Conservation (phyloP, 495 filamentous ascomycete genomes). For the Daldinia loculata region DNA sequence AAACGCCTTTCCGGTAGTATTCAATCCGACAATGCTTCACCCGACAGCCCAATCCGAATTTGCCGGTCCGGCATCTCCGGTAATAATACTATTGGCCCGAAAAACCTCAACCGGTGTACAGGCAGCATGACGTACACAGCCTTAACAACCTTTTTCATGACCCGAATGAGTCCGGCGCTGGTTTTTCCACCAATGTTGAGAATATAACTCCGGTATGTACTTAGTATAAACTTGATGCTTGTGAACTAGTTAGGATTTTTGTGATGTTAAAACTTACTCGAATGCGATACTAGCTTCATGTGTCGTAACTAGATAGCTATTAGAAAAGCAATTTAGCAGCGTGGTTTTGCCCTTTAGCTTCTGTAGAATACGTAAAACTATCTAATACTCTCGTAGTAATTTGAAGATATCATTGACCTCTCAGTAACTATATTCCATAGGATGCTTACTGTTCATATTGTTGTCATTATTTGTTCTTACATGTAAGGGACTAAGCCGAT, state of each 20-base stretch:
- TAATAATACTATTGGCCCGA: constrained; percentile 42
- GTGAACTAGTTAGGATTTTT: background rate
- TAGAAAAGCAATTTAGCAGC: too few species aligned
- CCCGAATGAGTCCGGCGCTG: background rate
- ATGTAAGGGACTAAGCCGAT: too few species aligned
- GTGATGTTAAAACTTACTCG: background rate
- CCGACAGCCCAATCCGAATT: constrained; percentile 37
- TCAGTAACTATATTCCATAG: background rate
- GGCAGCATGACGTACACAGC: constrained; percentile 13
- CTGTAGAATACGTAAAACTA: too few species aligned
- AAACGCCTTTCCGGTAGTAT: constrained; percentile 34
- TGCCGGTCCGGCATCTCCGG: constrained; percentile 42
- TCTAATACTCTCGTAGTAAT: too few species aligned
- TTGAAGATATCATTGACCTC: background rate
- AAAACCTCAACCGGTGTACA: constrained; percentile 27
- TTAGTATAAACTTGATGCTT: background rate
- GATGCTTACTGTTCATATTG: background rate
- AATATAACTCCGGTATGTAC: background rate
- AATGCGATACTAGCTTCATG: too few species aligned
- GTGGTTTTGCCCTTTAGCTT: too few species aligned
- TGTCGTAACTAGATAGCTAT: too few species aligned
- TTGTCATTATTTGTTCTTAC: background rate
- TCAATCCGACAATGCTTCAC: constrained; percentile 34
- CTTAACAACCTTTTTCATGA: constrained; percentile 2
- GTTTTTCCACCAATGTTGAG: background rate